Evolutionary conservation across 805 yeast species (phyloP).

Genomic region (Blastobotrys robertii): DNA sequence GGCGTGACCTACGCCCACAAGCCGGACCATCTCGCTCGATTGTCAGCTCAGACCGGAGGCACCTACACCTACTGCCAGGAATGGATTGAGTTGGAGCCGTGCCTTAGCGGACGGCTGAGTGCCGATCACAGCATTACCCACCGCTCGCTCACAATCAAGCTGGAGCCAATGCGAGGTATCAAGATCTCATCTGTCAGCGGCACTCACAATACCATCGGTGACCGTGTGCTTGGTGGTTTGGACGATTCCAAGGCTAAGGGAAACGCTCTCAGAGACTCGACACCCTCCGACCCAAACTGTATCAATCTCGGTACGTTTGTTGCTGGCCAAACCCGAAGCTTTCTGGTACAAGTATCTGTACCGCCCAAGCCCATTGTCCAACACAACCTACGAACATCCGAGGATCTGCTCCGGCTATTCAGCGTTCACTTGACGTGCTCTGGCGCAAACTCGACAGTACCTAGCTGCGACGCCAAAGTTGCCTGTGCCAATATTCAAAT

Average conservation of each 20-base stretch:
- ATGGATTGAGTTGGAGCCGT: conserved; percentile 13
- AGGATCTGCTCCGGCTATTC: conserved; percentile 1
- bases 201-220: conserved; percentile 1
- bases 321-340: conserved; percentile 9
- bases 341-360: conserved; percentile 8
- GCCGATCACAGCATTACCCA: conserved; percentile 11
- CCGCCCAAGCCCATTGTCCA: conserved; percentile 1
- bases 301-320: conserved; percentile 7
- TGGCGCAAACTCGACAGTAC: background rate
- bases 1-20: conserved; percentile 17
- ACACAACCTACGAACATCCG: background rate
- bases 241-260: background rate
- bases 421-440: background rate
- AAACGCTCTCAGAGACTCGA: conserved; percentile 2
- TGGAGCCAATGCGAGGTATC: conserved; percentile 10
- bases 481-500: too few species aligned
- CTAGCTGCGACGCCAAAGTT: too few species aligned
- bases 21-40: conserved; percentile 11
- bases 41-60: conserved; percentile 12
- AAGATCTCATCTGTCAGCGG: conserved; percentile 10
- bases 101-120: conserved; percentile 13
- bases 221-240: conserved; percentile 6
- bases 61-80: conserved; percentile 15
- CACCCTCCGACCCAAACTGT: background rate
- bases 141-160: conserved; percentile 8